These are phyloP conservation scores for Quercus phellos DNA, from an alignment of 331 rosid genomes.

Conservation along the genomic window DNA sequence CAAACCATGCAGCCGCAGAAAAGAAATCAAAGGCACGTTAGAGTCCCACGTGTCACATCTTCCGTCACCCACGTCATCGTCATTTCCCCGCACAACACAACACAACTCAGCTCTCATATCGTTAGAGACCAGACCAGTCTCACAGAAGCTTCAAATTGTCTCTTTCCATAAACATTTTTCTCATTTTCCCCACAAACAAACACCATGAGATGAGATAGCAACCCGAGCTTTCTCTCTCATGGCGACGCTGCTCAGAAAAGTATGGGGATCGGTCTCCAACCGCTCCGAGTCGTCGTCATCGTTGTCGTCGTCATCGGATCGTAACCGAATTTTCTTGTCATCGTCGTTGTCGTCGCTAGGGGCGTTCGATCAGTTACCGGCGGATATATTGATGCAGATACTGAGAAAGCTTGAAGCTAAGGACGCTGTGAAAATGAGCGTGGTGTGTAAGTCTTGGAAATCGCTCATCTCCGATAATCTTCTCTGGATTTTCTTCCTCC, in stretches of 20 bases:
- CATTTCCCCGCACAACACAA: too few relatives aligned
- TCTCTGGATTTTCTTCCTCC: constrained; percentile 57
- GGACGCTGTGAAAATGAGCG: constrained; percentile 38
- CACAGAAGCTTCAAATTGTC: too few relatives aligned
- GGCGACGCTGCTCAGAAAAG: constrained; percentile 51
- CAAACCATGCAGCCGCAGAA: too few relatives aligned
- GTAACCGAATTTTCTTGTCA: neutral
- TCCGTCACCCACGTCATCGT: too few relatives aligned
- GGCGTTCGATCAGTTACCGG: constrained; percentile 47
- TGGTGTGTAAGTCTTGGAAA: constrained; percentile 41
- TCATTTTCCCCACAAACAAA: too few relatives aligned
- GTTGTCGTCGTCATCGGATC: neutral
- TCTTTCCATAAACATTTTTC: too few relatives aligned
- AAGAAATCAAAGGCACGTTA: too few relatives aligned
- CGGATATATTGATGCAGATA: constrained; percentile 50
- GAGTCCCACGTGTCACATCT: too few relatives aligned
- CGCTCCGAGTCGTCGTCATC: constrained; percentile 8
- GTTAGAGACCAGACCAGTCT: too few relatives aligned
- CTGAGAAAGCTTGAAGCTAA: constrained; percentile 60
- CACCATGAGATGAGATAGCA: too few relatives aligned
- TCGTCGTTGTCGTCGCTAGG: constrained; percentile 26
- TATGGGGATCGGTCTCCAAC: constrained; percentile 48
- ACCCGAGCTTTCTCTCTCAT: neutral
- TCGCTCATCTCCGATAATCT: constrained; percentile 32
- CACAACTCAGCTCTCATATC: too few relatives aligned